These are phyloP conservation scores for Xylariaceae sp. DNA, from an alignment of 2,329 filamentous ascomycete genomes.

Conservation along the genomic window DNA sequence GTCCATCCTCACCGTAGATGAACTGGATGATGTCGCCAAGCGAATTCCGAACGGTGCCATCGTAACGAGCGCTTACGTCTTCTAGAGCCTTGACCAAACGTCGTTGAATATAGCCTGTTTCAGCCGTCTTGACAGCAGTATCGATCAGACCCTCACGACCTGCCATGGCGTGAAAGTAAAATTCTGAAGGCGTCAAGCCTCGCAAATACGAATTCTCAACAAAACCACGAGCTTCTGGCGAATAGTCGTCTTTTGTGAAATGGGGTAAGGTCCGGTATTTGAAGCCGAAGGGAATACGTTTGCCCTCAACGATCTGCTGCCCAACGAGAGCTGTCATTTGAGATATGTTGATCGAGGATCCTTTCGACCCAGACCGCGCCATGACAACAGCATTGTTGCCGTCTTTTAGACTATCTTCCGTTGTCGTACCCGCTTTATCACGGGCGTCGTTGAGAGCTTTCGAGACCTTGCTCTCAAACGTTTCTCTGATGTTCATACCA, in stretches of 20 bases:
- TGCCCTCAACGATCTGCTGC: constrained; percentile 96
- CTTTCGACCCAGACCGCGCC: constrained; percentile 95
- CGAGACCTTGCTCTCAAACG: constrained; percentile 95
- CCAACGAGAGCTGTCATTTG: constrained; percentile 99
- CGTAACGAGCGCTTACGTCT: constrained; percentile 96
- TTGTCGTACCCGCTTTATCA: constrained; percentile 91
- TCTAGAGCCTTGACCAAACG: constrained; percentile 97
- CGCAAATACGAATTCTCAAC: constrained; percentile 98
- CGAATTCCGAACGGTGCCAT: constrained; percentile 95
- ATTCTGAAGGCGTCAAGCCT: constrained; percentile 90
- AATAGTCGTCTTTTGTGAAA: constrained; percentile 99
- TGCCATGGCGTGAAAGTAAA: constrained; percentile 99
- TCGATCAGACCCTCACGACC: constrained; percentile 99
- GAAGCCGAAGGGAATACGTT: constrained; percentile 98
- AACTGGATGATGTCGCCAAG: constrained; percentile 96
- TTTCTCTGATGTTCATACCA: constrained; percentile 98
- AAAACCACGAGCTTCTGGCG: constrained; percentile 91
- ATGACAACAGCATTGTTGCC: constrained; percentile 96
- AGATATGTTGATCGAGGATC: constrained; percentile 98
- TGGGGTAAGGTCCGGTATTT: constrained; percentile 96
- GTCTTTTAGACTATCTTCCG: constrained; percentile 89
- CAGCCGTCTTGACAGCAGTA: constrained; percentile 98
- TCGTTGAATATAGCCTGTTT: constrained; percentile 98
- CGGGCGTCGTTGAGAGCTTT: constrained; percentile 90
- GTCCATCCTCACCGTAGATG: constrained; percentile 93